Conservation (phyloP, 768 basidiomycete species). For the Leccinum boreale region DNA sequence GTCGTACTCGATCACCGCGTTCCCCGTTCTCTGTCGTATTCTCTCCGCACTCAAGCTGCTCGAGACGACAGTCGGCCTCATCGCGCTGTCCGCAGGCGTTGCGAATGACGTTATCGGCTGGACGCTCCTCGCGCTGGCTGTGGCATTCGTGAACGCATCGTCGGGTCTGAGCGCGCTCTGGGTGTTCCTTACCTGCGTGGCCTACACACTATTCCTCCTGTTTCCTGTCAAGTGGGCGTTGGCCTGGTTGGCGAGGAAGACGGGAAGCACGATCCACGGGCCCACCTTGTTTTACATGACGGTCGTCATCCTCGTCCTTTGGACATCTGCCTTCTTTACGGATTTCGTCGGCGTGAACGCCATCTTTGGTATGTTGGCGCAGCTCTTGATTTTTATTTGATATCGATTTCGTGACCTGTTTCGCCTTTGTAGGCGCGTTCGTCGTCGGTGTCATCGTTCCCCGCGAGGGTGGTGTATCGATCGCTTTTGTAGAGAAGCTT, state of each 20-base stretch:
- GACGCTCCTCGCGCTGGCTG: constrained; percentile 84
- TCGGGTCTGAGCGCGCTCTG: constrained; percentile 82
- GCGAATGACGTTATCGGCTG: constrained; percentile 88
- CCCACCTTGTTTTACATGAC: constrained; percentile 92
- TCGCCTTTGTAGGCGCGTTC: constrained; percentile 60
- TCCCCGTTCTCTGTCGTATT: constrained; percentile 41
- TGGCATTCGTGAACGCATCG: constrained; percentile 88
- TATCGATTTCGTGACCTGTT: neutral
- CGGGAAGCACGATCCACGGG: constrained; percentile 77
- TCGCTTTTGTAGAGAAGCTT: constrained; percentile 84
- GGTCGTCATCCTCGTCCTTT: constrained; percentile 71
- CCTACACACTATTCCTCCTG: constrained; percentile 74
- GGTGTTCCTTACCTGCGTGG: constrained; percentile 77
- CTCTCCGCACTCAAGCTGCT: constrained; percentile 86
- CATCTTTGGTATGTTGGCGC: constrained; percentile 64
- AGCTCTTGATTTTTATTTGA: neutral
- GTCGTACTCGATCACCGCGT: constrained; percentile 85
- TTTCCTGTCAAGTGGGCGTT: constrained; percentile 63
- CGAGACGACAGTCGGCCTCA: constrained; percentile 89
- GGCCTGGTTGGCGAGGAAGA: constrained; percentile 68
- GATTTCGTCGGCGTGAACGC: constrained; percentile 94
- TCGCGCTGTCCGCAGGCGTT: constrained; percentile 90
- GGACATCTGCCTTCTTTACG: constrained; percentile 89
- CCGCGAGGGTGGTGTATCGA: constrained; percentile 81
- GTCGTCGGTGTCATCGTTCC: constrained; percentile 80